phyloP scores from a whole-genome alignment of 192 early-diverging fungal genomes.

The Coemansia sp. region DNA sequence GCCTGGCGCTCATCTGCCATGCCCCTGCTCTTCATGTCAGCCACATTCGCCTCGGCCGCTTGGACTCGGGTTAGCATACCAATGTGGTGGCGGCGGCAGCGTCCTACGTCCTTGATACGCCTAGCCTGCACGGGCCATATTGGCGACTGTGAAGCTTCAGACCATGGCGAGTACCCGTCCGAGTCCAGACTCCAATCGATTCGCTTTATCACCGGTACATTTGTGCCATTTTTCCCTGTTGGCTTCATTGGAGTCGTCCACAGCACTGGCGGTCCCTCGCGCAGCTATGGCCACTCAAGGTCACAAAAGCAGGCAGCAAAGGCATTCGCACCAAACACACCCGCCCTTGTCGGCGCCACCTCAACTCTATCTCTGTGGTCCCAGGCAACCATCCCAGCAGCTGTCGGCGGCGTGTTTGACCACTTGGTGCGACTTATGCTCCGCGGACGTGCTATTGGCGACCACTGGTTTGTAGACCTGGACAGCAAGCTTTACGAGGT shows the following conservation, averaged over 20 bases:
- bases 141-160: neutral
- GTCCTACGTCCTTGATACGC: slow-evolving; percentile 17
- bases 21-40: slow-evolving; percentile 10
- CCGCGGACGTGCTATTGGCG: slow-evolving; percentile 11
- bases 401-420: neutral
- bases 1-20: slow-evolving; percentile 24
- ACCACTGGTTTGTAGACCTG: slow-evolving; percentile 35
- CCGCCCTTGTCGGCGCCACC: neutral
- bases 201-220: slow-evolving; percentile 7
- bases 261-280: neutral
- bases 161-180: neutral
- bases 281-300: neutral
- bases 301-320: neutral
- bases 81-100: slow-evolving; percentile 24
- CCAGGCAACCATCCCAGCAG: neutral
- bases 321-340: neutral
- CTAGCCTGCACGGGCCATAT: neutral
- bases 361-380: slow-evolving; percentile 27
- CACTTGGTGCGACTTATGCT: slow-evolving; percentile 19
- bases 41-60: neutral
- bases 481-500: slow-evolving; percentile 13
- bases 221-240: neutral
- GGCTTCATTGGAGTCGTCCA: neutral
- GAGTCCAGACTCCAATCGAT: neutral
- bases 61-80: slow-evolving; percentile 25